Conservation (phyloP, 768 basidiomycete genomes). For the Hericium coralloides region DNA sequence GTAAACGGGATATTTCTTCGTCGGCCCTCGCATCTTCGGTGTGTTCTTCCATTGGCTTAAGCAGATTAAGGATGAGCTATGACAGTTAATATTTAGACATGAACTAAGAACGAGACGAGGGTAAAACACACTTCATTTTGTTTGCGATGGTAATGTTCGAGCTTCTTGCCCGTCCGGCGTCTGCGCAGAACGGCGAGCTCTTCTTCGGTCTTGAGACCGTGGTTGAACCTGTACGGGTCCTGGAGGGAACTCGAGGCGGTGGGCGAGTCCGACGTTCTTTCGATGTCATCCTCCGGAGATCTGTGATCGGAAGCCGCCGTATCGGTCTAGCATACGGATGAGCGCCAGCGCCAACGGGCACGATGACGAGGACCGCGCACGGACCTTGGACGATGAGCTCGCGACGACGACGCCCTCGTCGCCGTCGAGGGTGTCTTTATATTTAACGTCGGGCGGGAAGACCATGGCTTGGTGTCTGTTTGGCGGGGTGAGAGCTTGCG, state of each 20-base stretch:
- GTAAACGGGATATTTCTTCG: conserved; percentile 55
- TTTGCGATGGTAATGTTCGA: conserved; percentile 57
- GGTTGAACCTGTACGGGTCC: conserved; percentile 64
- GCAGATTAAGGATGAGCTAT: conserved; percentile 76
- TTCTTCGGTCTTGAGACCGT: conserved; percentile 52
- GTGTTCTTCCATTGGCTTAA: conserved; percentile 88
- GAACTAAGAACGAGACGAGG: not conserved
- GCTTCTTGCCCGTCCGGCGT: conserved; percentile 56
- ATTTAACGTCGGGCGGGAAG: not conserved
- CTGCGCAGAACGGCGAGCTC: conserved; percentile 54
- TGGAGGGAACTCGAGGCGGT: conserved; percentile 15
- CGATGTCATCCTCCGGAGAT: conserved; percentile 23
- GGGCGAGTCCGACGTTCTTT: conserved; percentile 29
- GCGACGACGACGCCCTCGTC: not conserved
- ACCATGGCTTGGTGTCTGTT: not conserved
- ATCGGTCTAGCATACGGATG: conserved; percentile 7
- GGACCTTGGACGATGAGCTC: not conserved
- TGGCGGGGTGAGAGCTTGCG: not conserved
- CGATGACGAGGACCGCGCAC: not conserved
- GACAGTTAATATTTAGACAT: not conserved
- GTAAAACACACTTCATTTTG: conserved; percentile 57
- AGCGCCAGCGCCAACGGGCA: not conserved
- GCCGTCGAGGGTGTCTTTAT: not conserved
- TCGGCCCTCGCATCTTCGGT: conserved; percentile 72
- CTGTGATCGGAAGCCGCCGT: conserved; percentile 9